phyloP scores from a whole-genome alignment of 805 yeast species.

The Kluyveromyces lactis region DNA sequence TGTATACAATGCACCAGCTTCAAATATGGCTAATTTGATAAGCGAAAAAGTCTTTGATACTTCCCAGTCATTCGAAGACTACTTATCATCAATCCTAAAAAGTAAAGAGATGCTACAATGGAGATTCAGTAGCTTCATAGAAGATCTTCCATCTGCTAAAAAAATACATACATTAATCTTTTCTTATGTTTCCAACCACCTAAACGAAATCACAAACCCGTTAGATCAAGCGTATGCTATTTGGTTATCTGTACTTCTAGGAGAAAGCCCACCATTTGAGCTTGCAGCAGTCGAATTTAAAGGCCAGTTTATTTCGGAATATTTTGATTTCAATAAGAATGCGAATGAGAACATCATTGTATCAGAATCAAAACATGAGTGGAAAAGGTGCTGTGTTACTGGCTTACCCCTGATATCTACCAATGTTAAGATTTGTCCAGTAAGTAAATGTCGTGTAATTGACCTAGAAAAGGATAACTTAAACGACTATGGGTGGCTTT shows the following conservation, averaged over 20 bases:
- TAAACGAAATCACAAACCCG: slow-evolving; percentile 13
- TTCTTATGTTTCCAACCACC: slow-evolving; percentile 18
- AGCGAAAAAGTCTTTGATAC: slow-evolving; percentile 9
- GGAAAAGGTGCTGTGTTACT: slow-evolving; percentile 34
- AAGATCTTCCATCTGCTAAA: slow-evolving; percentile 12
- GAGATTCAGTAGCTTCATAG: slow-evolving; percentile 18
- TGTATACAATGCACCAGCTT: slow-evolving; percentile 14
- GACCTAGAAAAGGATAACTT: slow-evolving; percentile 19
- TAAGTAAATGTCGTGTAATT: slow-evolving; percentile 26
- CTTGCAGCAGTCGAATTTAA: slow-evolving; percentile 10
- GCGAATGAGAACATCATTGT: slow-evolving; percentile 14
- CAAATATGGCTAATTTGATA: slow-evolving; percentile 6
- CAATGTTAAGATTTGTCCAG: slow-evolving; percentile 29
- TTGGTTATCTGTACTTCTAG: slow-evolving; percentile 15
- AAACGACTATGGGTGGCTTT: slow-evolving; percentile 30
- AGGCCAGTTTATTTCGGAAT: slow-evolving; percentile 24
- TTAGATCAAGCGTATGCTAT: slow-evolving; percentile 22
- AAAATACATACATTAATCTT: slow-evolving; percentile 18
- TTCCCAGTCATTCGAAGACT: slow-evolving; percentile 13
- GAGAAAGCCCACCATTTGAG: slow-evolving; percentile 6
- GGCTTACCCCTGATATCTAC: slow-evolving; percentile 32
- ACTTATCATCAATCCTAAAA: slow-evolving; percentile 13
- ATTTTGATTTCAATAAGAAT: slow-evolving; percentile 13
- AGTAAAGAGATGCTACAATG: slow-evolving; percentile 13
- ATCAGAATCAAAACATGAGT: slow-evolving; percentile 22